Evolutionary conservation across 768 basidiomycete species (phyloP), one percentile per base, ranked within the genome.

Genomic region (Fomitopsis pulvina): DNA sequence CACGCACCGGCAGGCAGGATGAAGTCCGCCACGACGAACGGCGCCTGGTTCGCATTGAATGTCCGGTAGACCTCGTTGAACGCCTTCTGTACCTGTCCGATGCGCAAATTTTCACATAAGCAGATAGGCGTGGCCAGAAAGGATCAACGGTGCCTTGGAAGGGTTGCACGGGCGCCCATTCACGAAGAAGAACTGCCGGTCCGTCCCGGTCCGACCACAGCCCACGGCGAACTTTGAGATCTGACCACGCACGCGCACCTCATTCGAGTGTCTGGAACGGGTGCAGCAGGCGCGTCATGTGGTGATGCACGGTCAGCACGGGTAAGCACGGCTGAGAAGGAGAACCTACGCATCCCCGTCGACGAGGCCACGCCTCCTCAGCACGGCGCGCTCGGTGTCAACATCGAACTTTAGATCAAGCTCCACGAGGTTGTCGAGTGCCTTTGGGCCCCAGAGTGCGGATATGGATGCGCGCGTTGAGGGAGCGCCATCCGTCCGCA

Each of bases 41-140:
- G 93, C 0, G 78, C 71, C 56, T 96, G 93, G 47, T 74, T 70
- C 32, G 72, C 65, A 55, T 83, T 84, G 71, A 94, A 95, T 0
- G 83, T 77, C 46, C 85, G 82, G 66, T 96, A 99, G 2, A 92
- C 81, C 57, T 99, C 95, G 60, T 96, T 96, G 68, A 96, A 79
- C 0, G 83, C 84, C 60, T 92, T 93, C 60, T 91, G 87, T 24
- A 94, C 71, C 88, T 91, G 55, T 20, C 18, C 11, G 28, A 48
- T 40, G n/a, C 9, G 45, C n/a, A 18, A 37, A 37, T 18, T 12
- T 18, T 30, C 29, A 24, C 24, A 21, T 42, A 26, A 27, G 34
- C 22, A 28, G 8, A 2, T 45, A 37, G 34, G 34, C 34, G 34
- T 37, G 34, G 34, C 14, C 30, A 30, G 7, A 6, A 8, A 12